phyloP scores from a whole-genome alignment of 2,329 filamentous ascomycete genomes.

The Bipolaris gigantea region DNA sequence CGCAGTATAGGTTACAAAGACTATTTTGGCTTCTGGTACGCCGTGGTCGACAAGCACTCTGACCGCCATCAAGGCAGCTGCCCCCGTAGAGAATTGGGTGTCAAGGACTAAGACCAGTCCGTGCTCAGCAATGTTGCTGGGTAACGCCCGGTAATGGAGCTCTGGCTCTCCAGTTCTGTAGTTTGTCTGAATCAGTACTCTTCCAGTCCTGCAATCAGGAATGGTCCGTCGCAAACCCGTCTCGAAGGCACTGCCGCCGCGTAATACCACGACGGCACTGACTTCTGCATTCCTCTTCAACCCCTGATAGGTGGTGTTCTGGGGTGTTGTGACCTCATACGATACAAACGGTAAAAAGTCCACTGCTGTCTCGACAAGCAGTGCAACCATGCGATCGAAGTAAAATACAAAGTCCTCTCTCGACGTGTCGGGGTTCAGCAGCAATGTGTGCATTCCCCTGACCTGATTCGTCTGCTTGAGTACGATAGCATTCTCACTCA shows the following conservation, averaged over 20 bases:
- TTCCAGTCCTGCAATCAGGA: constrained; percentile 86
- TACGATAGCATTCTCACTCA: constrained; percentile 74
- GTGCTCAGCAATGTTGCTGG: constrained; percentile 69
- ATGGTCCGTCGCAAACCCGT: constrained; percentile 86
- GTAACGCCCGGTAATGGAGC: constrained; percentile 83
- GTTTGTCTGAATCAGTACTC: constrained; percentile 88
- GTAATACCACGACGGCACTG: constrained; percentile 78
- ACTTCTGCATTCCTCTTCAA: constrained; percentile 67
- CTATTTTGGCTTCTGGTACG: constrained; percentile 78
- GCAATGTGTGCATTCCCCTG: constrained; percentile 83
- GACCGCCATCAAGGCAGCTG: constrained; percentile 86
- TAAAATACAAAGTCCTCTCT: constrained; percentile 97
- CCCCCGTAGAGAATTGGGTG: constrained; percentile 92
- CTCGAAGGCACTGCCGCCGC: constrained; percentile 87
- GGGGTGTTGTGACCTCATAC: constrained; percentile 68
- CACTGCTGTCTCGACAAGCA: constrained; percentile 71
- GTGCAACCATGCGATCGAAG: constrained; percentile 84
- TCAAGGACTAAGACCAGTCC: constrained; percentile 85
- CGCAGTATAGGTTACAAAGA: constrained; percentile 90
- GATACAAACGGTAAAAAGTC: constrained; percentile 66
- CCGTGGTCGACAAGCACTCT: constrained; percentile 95
- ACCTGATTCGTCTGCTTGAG: constrained; percentile 79
- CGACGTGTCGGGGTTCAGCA: constrained; percentile 76
- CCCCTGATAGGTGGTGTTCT: constrained; percentile 70
- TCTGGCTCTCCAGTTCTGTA: constrained; percentile 74